A percentile compares a stretch with the other conserved stretches of the same genome.
These are phyloP conservation scores for Fusarium tuaranense DNA, from an alignment of 2,329 filamentous ascomycete species.

Conservation along the genomic window DNA sequence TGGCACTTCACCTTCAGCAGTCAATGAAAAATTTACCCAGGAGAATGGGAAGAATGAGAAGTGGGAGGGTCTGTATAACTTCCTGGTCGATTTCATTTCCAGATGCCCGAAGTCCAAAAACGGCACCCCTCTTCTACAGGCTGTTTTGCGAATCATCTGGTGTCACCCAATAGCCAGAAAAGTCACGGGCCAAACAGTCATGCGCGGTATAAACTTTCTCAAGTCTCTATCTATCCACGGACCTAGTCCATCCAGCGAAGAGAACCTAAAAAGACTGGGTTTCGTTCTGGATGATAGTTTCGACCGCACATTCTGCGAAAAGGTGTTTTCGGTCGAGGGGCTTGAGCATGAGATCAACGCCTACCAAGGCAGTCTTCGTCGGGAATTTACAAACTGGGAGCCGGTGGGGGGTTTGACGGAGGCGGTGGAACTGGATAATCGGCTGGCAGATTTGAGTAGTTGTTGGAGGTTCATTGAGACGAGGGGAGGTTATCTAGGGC, in stretches of 20 bases:
- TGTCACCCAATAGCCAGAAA: neutral
- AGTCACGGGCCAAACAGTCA: neutral
- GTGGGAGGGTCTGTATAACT: neutral
- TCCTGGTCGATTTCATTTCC: neutral
- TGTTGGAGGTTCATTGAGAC: neutral
- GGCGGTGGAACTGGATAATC: neutral
- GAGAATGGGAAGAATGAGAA: neutral
- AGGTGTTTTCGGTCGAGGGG: neutral
- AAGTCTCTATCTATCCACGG: neutral
- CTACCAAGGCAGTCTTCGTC: neutral
- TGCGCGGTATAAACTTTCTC: constrained; percentile 3
- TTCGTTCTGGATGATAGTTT: neutral
- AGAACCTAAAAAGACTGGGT: neutral
- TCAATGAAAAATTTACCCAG: neutral
- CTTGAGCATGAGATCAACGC: neutral
- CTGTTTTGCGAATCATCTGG: neutral
- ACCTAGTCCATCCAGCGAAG: neutral
- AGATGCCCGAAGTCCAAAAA: neutral
- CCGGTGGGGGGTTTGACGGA: neutral
- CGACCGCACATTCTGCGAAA: neutral
- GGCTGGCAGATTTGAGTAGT: neutral
- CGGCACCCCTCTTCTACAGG: neutral
- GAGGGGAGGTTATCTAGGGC: neutral
- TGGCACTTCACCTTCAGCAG: neutral
- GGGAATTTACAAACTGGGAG: neutral